A percentile compares a stretch with the other conserved stretches of the same genome.
phyloP scores from a whole-genome alignment of 2,329 filamentous ascomycete species.

The Colletotrichum aenigma region DNA sequence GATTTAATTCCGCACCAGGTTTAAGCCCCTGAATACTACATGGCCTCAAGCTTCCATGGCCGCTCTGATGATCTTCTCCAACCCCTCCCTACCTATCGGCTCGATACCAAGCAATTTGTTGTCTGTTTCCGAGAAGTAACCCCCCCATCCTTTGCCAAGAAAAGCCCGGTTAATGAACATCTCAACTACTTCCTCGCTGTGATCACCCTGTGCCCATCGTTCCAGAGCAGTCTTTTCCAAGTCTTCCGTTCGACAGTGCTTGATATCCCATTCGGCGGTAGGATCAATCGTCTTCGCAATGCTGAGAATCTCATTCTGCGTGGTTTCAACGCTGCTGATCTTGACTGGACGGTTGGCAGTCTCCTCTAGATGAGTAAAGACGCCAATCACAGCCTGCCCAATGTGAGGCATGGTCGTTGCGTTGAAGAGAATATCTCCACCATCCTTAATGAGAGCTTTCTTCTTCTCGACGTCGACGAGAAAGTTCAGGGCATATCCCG shows the following conservation, averaged over 20 bases:
- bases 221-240: background rate
- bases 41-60: background rate
- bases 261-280: background rate
- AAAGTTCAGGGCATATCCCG: conserved; percentile 16
- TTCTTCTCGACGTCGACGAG: conserved; percentile 8
- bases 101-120: background rate
- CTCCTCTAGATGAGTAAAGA: conserved; percentile 47
- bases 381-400: conserved; percentile 49
- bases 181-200: conserved; percentile 5
- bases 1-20: background rate
- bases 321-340: conserved; percentile 53
- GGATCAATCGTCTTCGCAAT: conserved; percentile 22
- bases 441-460: conserved; percentile 50
- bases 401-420: conserved; percentile 51
- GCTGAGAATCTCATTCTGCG: conserved; percentile 54
- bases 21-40: background rate
- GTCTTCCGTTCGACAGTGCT: background rate
- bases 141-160: background rate
- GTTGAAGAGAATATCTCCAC: conserved; percentile 50
- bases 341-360: conserved; percentile 60
- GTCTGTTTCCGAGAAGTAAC: background rate
- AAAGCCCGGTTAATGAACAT: conserved; percentile 10
- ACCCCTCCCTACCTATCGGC: background rate
- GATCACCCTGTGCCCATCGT: background rate
- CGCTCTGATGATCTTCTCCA: background rate